These are phyloP conservation scores for Sclerotiophoma versabilis DNA, from an alignment of 2,329 filamentous ascomycete species.

Conservation along the genomic window DNA sequence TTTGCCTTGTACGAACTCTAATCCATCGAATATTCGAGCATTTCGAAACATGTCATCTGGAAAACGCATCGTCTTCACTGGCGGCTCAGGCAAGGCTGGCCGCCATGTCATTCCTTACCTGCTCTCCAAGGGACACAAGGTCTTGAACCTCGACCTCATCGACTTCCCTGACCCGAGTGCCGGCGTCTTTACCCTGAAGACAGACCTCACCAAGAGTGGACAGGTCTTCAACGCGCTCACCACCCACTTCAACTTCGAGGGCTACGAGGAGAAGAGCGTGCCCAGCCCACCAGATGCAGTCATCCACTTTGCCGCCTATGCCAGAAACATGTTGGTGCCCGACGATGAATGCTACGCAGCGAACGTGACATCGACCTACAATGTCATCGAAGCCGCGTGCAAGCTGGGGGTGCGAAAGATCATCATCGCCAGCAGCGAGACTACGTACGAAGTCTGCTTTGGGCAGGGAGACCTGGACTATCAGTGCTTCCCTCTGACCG, in stretches of 20 bases:
- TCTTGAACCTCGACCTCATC: constrained; percentile 64
- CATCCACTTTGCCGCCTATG: constrained; percentile 67
- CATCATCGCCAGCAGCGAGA: constrained; percentile 66
- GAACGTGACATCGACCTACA: constrained; percentile 66
- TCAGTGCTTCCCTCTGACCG: constrained; percentile 65
- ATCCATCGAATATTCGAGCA: not conserved
- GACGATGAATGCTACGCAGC: constrained; percentile 66
- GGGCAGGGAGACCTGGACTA: constrained; percentile 65
- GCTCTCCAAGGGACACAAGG: constrained; percentile 57
- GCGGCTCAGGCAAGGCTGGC: constrained; percentile 61
- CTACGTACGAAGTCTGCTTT: constrained; percentile 68
- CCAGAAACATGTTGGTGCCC: constrained; percentile 67
- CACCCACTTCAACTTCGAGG: constrained; percentile 63
- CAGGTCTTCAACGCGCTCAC: constrained; percentile 63
- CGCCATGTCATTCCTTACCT: constrained; percentile 63
- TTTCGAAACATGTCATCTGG: constrained; percentile 37
- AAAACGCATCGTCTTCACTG: constrained; percentile 54
- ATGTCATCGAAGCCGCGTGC: constrained; percentile 68
- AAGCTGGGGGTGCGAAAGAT: constrained; percentile 69
- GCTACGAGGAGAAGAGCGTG: constrained; percentile 55
- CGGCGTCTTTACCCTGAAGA: constrained; percentile 61
- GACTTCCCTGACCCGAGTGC: constrained; percentile 53
- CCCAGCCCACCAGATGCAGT: constrained; percentile 64
- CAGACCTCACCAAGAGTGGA: constrained; percentile 62
- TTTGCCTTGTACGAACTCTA: not conserved